Conservation (phyloP, 371 early-diverging fungal species). For the Furculomyces boomerangus region DNA sequence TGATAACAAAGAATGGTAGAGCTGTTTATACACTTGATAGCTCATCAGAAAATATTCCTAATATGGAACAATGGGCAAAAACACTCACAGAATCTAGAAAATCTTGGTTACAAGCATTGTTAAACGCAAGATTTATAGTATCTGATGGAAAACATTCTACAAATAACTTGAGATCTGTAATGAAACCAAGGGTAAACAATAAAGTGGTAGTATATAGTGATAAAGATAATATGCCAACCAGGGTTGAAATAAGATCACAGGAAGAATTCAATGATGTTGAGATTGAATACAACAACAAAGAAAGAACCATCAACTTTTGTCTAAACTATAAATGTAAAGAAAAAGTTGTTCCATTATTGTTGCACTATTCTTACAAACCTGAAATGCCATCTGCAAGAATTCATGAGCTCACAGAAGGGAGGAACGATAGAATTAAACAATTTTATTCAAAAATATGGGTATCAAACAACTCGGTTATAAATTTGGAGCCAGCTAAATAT, state of each 20-base stretch:
- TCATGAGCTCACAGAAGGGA: conserved; percentile 84
- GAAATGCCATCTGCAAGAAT: conserved; percentile 65
- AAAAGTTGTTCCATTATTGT: conserved; percentile 22
- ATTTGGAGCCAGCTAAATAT: neutral
- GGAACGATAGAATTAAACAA: conserved; percentile 79
- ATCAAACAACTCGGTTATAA: conserved; percentile 16
- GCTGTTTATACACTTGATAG: neutral
- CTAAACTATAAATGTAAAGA: neutral
- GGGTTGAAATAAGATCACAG: neutral
- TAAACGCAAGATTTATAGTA: neutral
- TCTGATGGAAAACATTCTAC: neutral
- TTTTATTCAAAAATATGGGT: conserved; percentile 87
- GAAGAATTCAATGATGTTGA: neutral
- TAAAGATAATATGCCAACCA: neutral
- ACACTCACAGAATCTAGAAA: neutral
- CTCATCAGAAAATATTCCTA: neutral
- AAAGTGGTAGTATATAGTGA: neutral
- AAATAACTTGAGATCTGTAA: neutral
- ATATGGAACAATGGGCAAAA: neutral
- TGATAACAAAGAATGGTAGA: neutral
- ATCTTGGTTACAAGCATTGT: neutral
- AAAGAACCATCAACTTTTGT: neutral
- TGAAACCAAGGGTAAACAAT: neutral
- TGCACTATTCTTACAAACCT: conserved; percentile 65
- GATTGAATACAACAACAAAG: neutral